Conservation (phyloP, 495 filamentous ascomycete genomes). For the Penicillium macrosclerotiorum region DNA sequence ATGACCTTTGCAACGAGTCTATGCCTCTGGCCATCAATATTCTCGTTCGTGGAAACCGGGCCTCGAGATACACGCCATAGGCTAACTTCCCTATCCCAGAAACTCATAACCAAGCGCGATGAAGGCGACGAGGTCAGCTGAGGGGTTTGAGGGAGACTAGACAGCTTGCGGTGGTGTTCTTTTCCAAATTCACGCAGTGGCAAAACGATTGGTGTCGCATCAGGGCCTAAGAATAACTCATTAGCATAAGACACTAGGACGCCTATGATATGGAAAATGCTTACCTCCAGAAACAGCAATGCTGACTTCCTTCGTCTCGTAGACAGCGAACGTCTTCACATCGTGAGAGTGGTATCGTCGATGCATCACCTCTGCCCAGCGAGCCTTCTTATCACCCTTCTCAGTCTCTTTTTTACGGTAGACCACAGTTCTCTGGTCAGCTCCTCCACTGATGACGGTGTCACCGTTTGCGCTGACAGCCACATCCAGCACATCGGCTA, state of each 20-base stretch:
- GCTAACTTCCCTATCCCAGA: slow-evolving; percentile 87
- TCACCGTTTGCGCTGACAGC: slow-evolving; percentile 75
- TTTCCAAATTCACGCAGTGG: slow-evolving; percentile 78
- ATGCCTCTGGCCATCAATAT: slow-evolving; percentile 44
- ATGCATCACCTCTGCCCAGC: slow-evolving; percentile 85
- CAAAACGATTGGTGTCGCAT: slow-evolving; percentile 75
- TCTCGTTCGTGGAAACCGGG: slow-evolving; percentile 41
- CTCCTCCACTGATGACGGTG: slow-evolving; percentile 85
- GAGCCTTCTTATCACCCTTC: slow-evolving; percentile 52
- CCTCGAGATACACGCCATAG: slow-evolving; percentile 69
- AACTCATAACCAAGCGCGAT: slow-evolving; percentile 75
- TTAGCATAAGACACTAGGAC: slow-evolving; percentile 27
- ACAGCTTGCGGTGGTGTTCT: slow-evolving; percentile 75
- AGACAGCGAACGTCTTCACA: slow-evolving; percentile 91
- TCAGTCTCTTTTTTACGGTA: slow-evolving; percentile 61
- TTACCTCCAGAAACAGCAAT: slow-evolving; percentile 89
- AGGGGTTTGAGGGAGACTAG: slow-evolving; percentile 74
- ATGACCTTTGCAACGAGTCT: slow-evolving; percentile 68
- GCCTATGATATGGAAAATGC: not conserved
- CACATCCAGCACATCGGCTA: slow-evolving; percentile 86
- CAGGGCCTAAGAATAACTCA: slow-evolving; percentile 59
- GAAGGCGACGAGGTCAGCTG: slow-evolving; percentile 67
- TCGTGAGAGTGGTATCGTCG: slow-evolving; percentile 84
- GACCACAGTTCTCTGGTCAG: slow-evolving; percentile 80
- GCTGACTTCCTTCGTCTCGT: slow-evolving; percentile 78